Conservation (phyloP, 169 alveolate genomes). For the Plasmodium adleri region DNA sequence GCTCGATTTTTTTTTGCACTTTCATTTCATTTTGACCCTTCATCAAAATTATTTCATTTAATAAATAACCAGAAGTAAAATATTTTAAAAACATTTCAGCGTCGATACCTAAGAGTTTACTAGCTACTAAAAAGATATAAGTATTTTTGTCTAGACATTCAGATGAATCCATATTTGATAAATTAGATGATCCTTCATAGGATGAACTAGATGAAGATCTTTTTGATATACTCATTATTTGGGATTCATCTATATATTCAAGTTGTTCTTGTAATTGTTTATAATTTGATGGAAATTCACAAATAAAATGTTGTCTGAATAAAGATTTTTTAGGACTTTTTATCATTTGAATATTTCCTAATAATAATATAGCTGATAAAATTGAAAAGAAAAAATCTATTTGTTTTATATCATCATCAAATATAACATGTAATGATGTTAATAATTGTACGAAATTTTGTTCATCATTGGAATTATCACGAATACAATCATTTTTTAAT, state of each 20-base stretch:
- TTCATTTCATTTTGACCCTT: slow-evolving; percentile 36
- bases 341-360: slow-evolving; percentile 43
- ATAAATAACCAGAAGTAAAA: slow-evolving; percentile 14
- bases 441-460: slow-evolving; percentile 16
- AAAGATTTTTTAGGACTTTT: slow-evolving; percentile 8
- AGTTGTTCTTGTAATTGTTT: neutral
- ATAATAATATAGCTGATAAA: slow-evolving; percentile 46
- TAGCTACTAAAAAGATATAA: slow-evolving; percentile 15
- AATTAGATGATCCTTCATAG: neutral
- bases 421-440: slow-evolving; percentile 30
- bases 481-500: slow-evolving; percentile 7
- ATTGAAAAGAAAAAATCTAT: slow-evolving; percentile 49
- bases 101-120: slow-evolving; percentile 26
- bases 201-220: neutral
- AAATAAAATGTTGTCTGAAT: neutral
- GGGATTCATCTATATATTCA: neutral
- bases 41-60: slow-evolving; percentile 22
- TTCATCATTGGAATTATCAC: slow-evolving; percentile 14
- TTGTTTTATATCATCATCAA: slow-evolving; percentile 69
- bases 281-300: slow-evolving; percentile 7
- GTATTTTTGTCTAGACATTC: slow-evolving; percentile 2
- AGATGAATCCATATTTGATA: neutral
- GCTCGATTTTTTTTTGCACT: slow-evolving; percentile 25
- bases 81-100: slow-evolving; percentile 42
- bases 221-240: neutral